Conservation (phyloP, 768 basidiomycete species). For the Filobasidium wieringae region DNA sequence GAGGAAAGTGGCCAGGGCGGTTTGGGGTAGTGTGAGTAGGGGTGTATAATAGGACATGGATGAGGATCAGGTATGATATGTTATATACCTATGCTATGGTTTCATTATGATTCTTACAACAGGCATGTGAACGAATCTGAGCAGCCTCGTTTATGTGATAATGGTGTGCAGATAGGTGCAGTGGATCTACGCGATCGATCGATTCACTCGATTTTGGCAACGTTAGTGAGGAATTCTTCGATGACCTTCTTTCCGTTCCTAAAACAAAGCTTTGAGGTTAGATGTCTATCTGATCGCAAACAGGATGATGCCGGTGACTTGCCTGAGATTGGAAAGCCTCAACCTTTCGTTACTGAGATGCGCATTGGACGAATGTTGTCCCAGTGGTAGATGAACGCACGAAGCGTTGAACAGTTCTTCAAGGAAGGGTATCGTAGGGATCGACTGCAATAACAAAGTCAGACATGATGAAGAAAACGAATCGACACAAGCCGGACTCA, state of each 20-base stretch:
- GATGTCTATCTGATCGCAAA: background rate
- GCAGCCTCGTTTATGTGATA: background rate
- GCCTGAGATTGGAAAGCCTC: slow-evolving; percentile 60
- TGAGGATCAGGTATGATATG: no score
- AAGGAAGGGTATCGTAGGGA: slow-evolving; percentile 84
- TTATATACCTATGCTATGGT: background rate
- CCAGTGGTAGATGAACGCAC: slow-evolving; percentile 86
- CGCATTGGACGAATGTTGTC: slow-evolving; percentile 55
- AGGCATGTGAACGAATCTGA: background rate
- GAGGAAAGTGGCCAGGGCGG: slow-evolving; percentile 21
- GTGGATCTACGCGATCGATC: no score
- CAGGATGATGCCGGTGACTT: background rate
- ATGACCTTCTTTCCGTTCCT: slow-evolving; percentile 37
- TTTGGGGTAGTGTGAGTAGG: slow-evolving; percentile 18
- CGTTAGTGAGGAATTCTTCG: slow-evolving; percentile 25
- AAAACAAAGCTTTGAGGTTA: background rate
- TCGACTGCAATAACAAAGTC: slow-evolving; percentile 50
- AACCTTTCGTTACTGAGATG: slow-evolving; percentile 91
- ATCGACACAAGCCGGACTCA: slow-evolving; percentile 40
- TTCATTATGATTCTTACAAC: background rate
- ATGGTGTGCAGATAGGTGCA: background rate
- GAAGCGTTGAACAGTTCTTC: slow-evolving; percentile 83
- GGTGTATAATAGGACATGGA: background rate
- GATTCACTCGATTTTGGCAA: slow-evolving; percentile 1
- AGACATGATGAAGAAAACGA: slow-evolving; percentile 1